phyloP scores from a whole-genome alignment of 768 basidiomycete species.

The Gymnopilus dilepis region DNA sequence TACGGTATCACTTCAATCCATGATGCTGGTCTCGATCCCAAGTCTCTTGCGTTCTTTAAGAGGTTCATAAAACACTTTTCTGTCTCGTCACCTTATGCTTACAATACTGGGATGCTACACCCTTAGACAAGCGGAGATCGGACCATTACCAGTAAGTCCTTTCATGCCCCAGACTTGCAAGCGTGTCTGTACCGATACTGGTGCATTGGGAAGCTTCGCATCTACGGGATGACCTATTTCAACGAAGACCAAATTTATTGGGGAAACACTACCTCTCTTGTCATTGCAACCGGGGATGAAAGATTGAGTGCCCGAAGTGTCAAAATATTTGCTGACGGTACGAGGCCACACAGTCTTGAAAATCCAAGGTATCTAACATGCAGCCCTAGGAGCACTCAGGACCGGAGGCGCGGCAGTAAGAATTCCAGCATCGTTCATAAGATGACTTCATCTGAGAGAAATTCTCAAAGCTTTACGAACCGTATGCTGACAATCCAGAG shows the following conservation, averaged over 20 bases:
- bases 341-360: constrained; percentile 5
- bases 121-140: constrained; percentile 62
- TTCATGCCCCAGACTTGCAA: not conserved
- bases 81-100: not conserved
- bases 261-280: constrained; percentile 64
- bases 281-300: constrained; percentile 63
- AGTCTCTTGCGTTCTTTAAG: constrained; percentile 76
- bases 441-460: constrained; percentile 2
- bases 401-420: constrained; percentile 88
- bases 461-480: constrained; percentile 66
- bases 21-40: constrained; percentile 78
- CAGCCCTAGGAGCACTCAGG: constrained; percentile 73
- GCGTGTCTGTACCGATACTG: not conserved
- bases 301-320: constrained; percentile 75
- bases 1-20: constrained; percentile 84
- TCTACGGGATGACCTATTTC: constrained; percentile 80
- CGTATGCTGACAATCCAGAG: constrained; percentile 79
- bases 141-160: constrained; percentile 61
- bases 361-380: not conserved
- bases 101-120: not conserved
- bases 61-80: constrained; percentile 46
- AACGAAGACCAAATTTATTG: constrained; percentile 72
- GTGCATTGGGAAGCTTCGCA: constrained; percentile 72
- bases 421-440: not conserved
- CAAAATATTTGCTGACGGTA: constrained; percentile 80